Evolutionary conservation across 2,329 filamentous ascomycete genomes (phyloP).

Genomic region (Colletotrichum falcatum): DNA sequence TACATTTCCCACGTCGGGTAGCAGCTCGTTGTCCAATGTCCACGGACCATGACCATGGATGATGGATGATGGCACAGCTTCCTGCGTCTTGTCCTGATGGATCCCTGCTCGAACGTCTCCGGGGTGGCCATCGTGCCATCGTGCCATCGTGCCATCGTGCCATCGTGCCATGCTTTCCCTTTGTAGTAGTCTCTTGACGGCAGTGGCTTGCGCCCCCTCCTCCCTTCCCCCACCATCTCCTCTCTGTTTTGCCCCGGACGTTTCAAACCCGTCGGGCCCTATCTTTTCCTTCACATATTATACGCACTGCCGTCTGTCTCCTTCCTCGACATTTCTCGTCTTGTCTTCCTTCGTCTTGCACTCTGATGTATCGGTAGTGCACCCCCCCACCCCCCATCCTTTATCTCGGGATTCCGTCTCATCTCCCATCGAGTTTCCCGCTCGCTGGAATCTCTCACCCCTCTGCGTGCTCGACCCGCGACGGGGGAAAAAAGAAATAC

Average conservation of each 20-base stretch:
- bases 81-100: background rate
- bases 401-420: background rate
- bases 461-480: background rate
- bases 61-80: background rate
- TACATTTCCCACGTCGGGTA: no score
- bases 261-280: background rate
- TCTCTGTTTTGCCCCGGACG: background rate
- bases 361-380: background rate
- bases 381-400: background rate
- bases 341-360: background rate
- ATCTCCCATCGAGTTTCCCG: background rate
- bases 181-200: background rate
- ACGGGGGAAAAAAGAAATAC: background rate
- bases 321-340: background rate
- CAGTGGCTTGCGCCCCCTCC: background rate
- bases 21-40: background rate
- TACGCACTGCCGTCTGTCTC: background rate
- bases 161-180: no score
- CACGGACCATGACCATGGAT: no score
- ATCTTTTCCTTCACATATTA: background rate
- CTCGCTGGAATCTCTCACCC: background rate
- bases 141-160: no score
- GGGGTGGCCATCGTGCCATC: background rate
- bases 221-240: background rate
- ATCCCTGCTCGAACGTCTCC: background rate